Evolutionary conservation across 768 basidiomycete species (phyloP), one percentile per base, ranked within the genome.

Genomic region (Suillus hirtellus): DNA sequence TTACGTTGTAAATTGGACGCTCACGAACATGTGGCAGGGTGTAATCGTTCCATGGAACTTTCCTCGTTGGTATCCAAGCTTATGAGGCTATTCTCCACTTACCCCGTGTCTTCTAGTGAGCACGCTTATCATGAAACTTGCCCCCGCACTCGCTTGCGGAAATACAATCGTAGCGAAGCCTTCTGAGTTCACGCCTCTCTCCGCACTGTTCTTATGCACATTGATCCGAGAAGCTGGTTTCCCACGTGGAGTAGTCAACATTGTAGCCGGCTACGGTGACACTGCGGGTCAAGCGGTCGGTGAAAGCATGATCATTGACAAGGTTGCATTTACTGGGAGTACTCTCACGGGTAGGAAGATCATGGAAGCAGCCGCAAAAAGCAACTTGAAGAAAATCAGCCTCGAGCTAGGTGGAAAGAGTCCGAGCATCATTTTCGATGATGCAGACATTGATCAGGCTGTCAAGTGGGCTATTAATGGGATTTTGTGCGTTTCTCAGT

Each of bases 311-410:
- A 75, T 75, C 9, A 88, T 93, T 64, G 81, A 85, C 60, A 92
- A 92, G 75, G 77, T 95, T 35, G 89, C 93, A 0, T 96, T 96
- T 79, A 96, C 95, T 0, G 94, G 94, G 3, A 90, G 89, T 63
- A 92, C 92, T 2, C 78, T 88, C 47, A 85, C 88, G 24, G 95
- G 95, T 11, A 84, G 93, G 8, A 88, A 87, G 68, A 82, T 96
- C 72, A 80, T 94, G 82, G 86, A 92, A 68, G 89, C 91, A 3
- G 84, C 94, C 2, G 85, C 92, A 1, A 86, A 87, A 73, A 86
- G 85, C 37, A 97, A 96, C 71, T 73, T 97, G 69, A 97, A 96
- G 80, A 86, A 85, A 64, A 82, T 85, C 49, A 82, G 85, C 31
- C 76, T 87, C 65, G 86, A 87, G 68, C 73, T 87, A 38, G 86